Evolutionary conservation across 2,329 filamentous ascomycete species (phyloP), one percentile per base, ranked within the genome.

Genomic region (Dichotomopilus funicola): DNA sequence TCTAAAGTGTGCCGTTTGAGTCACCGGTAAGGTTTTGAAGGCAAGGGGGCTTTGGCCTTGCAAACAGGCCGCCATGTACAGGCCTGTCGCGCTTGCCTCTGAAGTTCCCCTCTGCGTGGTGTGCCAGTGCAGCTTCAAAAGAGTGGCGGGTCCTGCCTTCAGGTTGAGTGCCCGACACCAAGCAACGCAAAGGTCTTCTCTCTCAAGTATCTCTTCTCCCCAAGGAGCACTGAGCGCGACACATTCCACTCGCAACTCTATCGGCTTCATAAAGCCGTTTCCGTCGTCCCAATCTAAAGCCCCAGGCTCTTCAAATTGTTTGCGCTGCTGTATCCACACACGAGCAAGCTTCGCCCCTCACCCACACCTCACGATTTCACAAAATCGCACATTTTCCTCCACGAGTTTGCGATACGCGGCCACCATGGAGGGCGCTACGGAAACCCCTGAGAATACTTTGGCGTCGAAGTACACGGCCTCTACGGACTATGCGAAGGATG

Each of bases 401-500:
- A 50, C 50, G 38, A 47, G 45, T 44, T 40, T 48, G 33, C 48
- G 40, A 10, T 47, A 47, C 42, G 49, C 44, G 51, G 2, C 27
- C 47, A 59, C 12, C 42, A 65, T 63, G 64, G 61, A 59, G n/a
- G 55, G 51, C 36, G 49, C 56, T 11, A 43, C 12, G 13, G 51
- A 58, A 13, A 51, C 42, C 5, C 37, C n/a, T 31, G 50, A 54
- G 9, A 34, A 44, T 7, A 7, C 57, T 11, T 47, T 63, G 8
- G 54, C 59, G 3, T 51, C 51, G 36, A 63, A 55, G 58, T 63
- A 64, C 45, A 59, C 53, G 38, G 61, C 62, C 6, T 64, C 63
- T 45, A 65, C 60, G 0, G 64, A 66, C 19, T 65, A 61, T 44
- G 59, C 53, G 50, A 63, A 62, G 54, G 55, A 63, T 54, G 64